Conservation (phyloP, 2,329 filamentous ascomycete genomes). For the Aspergillus brunneoviolaceus region DNA sequence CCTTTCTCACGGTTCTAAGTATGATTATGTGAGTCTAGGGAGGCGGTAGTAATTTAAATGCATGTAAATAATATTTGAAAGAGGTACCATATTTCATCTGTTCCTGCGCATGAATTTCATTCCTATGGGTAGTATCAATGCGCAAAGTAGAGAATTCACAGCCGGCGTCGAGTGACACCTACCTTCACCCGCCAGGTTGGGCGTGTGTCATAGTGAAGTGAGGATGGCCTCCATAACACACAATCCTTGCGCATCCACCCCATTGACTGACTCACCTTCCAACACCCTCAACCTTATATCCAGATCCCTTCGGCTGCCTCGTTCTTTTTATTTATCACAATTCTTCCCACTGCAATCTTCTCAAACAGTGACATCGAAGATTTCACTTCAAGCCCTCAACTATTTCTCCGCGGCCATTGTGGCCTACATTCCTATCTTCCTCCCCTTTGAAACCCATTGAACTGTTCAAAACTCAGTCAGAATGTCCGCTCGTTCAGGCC, state of each 20-base stretch:
- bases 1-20: slow-evolving; percentile 48
- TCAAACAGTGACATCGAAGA: neutral
- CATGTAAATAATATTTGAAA: neutral
- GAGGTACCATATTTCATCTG: neutral
- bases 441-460: neutral
- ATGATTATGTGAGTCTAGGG: no score
- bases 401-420: neutral
- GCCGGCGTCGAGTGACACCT: neutral
- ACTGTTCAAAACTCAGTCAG: neutral
- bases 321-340: neutral
- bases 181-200: neutral
- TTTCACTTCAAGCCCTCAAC: neutral
- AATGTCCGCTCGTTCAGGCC: neutral
- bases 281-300: neutral
- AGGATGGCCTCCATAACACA: neutral
- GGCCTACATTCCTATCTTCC: neutral
- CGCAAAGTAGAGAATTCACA: neutral
- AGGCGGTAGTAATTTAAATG: neutral
- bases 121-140: neutral
- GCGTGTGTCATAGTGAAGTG: neutral
- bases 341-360: neutral
- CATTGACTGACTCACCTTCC: neutral
- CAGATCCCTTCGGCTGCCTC: neutral
- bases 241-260: neutral
- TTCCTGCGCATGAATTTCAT: neutral